These are phyloP conservation scores for Aschersonia sp. DNA, from an alignment of 2,329 filamentous ascomycete genomes.

Conservation along the genomic window DNA sequence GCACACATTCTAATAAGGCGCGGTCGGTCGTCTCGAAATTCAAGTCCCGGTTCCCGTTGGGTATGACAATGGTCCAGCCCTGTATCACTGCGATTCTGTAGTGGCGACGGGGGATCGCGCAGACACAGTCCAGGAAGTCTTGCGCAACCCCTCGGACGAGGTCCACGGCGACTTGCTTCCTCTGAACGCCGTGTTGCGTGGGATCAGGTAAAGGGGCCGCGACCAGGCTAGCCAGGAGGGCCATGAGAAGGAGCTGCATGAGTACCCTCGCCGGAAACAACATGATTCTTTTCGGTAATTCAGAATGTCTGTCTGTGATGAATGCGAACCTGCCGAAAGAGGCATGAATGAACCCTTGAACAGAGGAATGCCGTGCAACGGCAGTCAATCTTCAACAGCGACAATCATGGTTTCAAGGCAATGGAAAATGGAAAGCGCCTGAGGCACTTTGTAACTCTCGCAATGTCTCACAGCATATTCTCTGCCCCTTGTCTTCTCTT, in stretches of 20 bases:
- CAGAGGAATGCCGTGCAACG: too few relatives aligned
- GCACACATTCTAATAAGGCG: neutral
- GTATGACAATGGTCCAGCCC: neutral
- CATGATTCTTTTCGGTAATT: too few relatives aligned
- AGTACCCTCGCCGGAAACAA: too few relatives aligned
- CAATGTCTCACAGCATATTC: too few relatives aligned
- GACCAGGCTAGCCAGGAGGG: neutral
- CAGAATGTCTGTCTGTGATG: too few relatives aligned
- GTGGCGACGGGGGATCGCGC: neutral
- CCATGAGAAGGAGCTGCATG: neutral
- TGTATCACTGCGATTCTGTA: neutral
- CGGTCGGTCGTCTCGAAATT: neutral
- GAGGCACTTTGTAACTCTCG: too few relatives aligned
- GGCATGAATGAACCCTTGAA: too few relatives aligned
- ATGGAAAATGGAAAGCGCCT: too few relatives aligned
- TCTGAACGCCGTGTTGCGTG: neutral
- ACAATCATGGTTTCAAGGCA: too few relatives aligned
- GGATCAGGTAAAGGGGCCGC: too few relatives aligned
- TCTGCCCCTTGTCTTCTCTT: neutral
- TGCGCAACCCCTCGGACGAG: neutral
- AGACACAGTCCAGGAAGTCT: neutral
- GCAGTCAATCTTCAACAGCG: too few relatives aligned
- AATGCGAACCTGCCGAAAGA: too few relatives aligned
- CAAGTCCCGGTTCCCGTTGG: neutral
- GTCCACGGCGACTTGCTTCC: neutral